Base-by-base conservation (phyloP, 2,329 filamentous ascomycete genomes). In the Mollisiaceae sp. region DNA sequence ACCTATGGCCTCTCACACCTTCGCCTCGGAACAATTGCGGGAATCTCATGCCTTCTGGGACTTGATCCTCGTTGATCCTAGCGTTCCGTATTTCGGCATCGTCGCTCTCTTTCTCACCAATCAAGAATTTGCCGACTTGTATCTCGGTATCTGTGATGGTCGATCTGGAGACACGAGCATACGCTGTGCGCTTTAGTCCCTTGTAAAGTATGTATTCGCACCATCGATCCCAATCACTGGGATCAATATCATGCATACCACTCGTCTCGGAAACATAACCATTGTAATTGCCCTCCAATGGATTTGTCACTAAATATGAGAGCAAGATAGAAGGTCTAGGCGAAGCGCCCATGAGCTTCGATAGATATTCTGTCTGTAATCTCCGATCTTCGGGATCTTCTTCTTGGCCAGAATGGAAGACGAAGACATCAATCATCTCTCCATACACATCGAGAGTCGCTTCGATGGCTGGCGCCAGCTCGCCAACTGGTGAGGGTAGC, bases 141-240 rank as follows among this genome's bases (percentile, higher is more conserved):
- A 99, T 83, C 80, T 99, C 95, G 1, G 95, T 99, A 77, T 99
- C 95, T 14, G 95, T 99, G 72, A 99, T 98, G 1, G 92, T 96
- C 72, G 89, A 89, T 72, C 95, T 85, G 73, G 91, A 94, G 60
- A 99, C 90, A 62, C 95, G 84, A 4, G 95, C 95, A 77, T 99
- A 99, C 1, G 93, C 94, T 0, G 91, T 90, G 67, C 94, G 86
- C 79, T 89, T 90, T 68, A 99, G 80, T 14, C 89, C 89, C 83
- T 97, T 97, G 84, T 93, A 99, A 32, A 99, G 82, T 70, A 99
- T 97, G 79, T 99, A 99, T 82, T 99, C 94, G 82, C 95, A 99
- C 95, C 95, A 99, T 63, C 95, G 85, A 78, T 99, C 95, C 93
- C 93, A 97, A 77, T 99, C 95, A 2, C 84, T 89, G 0, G 89